Evolutionary conservation across 805 yeast genomes (phyloP).

Genomic region (Ogataea chonburiensis): DNA sequence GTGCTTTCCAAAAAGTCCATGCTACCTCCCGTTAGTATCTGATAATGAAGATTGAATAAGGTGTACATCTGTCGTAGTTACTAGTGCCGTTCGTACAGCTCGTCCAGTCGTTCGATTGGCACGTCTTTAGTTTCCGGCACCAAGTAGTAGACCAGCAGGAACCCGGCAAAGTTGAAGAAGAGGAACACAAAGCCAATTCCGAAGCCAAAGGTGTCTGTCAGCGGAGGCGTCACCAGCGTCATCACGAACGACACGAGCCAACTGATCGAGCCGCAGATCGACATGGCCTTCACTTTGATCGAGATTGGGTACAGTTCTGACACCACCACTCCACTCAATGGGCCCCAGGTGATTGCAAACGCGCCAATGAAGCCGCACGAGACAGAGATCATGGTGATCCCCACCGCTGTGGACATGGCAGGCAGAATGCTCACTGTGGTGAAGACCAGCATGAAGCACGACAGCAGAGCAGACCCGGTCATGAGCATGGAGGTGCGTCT

Average conservation of each 20-base stretch:
- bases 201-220: slow-evolving; percentile 61
- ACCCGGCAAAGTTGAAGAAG: slow-evolving; percentile 20
- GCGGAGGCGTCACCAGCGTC: slow-evolving; percentile 66
- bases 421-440: slow-evolving; percentile 53
- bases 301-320: slow-evolving; percentile 64
- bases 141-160: slow-evolving; percentile 26
- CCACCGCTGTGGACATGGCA: slow-evolving; percentile 41
- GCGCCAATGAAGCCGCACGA: slow-evolving; percentile 56
- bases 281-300: slow-evolving; percentile 53
- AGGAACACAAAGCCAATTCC: slow-evolving; percentile 61
- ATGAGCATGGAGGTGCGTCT: slow-evolving; percentile 49
- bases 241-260: slow-evolving; percentile 66
- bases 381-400: slow-evolving; percentile 54
- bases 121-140: slow-evolving; percentile 36
- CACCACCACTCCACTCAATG: slow-evolving; percentile 63
- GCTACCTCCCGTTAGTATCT: slow-evolving; percentile 88
- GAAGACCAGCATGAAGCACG: slow-evolving; percentile 52
- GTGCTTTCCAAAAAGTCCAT: slow-evolving; percentile 95
- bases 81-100: slow-evolving; percentile 17
- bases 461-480: slow-evolving; percentile 49
- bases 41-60: slow-evolving; percentile 16
- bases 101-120: slow-evolving; percentile 26
- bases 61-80: slow-evolving; percentile 8
- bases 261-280: slow-evolving; percentile 58
- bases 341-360: slow-evolving; percentile 76